Conservation (phyloP, 768 basidiomycete species). For the Serendipita sp. region DNA sequence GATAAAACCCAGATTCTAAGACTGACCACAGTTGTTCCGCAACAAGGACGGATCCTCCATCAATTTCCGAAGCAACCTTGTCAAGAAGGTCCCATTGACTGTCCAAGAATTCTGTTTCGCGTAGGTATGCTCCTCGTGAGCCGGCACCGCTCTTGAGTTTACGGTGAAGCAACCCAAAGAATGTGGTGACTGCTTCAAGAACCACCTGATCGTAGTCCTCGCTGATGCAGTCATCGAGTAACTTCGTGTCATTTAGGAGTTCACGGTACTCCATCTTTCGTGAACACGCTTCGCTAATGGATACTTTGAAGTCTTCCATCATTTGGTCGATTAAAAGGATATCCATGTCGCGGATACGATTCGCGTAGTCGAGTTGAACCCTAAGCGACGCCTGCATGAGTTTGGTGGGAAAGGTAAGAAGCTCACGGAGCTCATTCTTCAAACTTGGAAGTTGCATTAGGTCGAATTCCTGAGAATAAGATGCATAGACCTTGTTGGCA, state of each 20-base stretch:
- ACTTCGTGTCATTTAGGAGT: slow-evolving; percentile 82
- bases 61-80: slow-evolving; percentile 74
- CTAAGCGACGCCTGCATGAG: slow-evolving; percentile 84
- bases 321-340: slow-evolving; percentile 86
- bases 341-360: slow-evolving; percentile 75
- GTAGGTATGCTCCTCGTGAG: slow-evolving; percentile 76
- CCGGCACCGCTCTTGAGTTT: slow-evolving; percentile 75
- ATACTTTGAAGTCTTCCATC: slow-evolving; percentile 80
- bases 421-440: slow-evolving; percentile 70
- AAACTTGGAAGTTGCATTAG: slow-evolving; percentile 87
- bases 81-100: slow-evolving; percentile 91
- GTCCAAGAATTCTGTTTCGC: slow-evolving; percentile 96
- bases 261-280: slow-evolving; percentile 87
- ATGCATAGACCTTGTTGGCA: background rate
- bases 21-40: slow-evolving; percentile 89
- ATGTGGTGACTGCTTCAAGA: slow-evolving; percentile 67
- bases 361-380: slow-evolving; percentile 75
- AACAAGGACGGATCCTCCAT: slow-evolving; percentile 76
- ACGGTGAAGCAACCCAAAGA: slow-evolving; percentile 91
- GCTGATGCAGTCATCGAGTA: slow-evolving; percentile 70
- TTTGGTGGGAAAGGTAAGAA: slow-evolving; percentile 93
- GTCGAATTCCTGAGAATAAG: slow-evolving; percentile 34
- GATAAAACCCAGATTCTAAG: background rate
- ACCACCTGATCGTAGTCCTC: slow-evolving; percentile 84
- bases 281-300: slow-evolving; percentile 83